These are phyloP conservation scores for Hymenoscyphus albidus DNA, from an alignment of 2,329 filamentous ascomycete genomes.

Conservation along the genomic window DNA sequence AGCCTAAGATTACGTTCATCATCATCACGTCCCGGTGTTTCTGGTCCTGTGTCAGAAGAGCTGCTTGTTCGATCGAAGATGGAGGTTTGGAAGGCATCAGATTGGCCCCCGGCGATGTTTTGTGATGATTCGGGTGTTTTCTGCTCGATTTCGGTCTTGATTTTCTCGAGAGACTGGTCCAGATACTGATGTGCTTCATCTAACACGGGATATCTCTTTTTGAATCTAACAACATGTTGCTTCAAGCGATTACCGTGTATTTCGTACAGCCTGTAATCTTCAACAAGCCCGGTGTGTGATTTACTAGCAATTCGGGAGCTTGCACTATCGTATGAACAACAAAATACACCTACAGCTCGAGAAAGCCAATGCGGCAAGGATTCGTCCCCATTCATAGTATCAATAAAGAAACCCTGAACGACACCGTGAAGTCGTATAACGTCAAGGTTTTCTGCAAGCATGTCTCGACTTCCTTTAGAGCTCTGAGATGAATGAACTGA, in stretches of 20 bases:
- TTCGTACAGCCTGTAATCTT: constrained; percentile 50
- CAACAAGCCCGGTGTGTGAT: constrained; percentile 42
- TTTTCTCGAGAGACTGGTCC: constrained; percentile 37
- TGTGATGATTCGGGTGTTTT: constrained; percentile 41
- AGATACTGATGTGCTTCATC: constrained; percentile 36
- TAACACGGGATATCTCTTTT: constrained; percentile 35
- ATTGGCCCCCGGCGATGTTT: constrained; percentile 37
- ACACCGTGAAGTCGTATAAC: constrained; percentile 49
- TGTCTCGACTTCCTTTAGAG: constrained; percentile 40
- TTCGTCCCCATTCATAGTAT: constrained; percentile 40
- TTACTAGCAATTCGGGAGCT: constrained; percentile 42
- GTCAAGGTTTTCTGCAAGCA: constrained; percentile 45
- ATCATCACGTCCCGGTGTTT: constrained; percentile 36
- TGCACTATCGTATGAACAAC: constrained; percentile 46
- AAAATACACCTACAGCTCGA: constrained; percentile 46
- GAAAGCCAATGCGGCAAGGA: constrained; percentile 47
- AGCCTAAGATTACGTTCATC: constrained; percentile 23
- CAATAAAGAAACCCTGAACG: constrained; percentile 51
- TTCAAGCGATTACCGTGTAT: constrained; percentile 49
- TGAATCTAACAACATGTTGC: constrained; percentile 41
- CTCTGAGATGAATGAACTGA: constrained; percentile 29
- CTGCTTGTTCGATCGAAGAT: constrained; percentile 51
- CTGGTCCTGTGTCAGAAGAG: constrained; percentile 45
- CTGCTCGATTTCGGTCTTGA: constrained; percentile 42
- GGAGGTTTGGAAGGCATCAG: constrained; percentile 38